Evolutionary conservation across 768 basidiomycete genomes (phyloP), one percentile per base, ranked within the genome.

Genomic region (Suillus fuscotomentosus): DNA sequence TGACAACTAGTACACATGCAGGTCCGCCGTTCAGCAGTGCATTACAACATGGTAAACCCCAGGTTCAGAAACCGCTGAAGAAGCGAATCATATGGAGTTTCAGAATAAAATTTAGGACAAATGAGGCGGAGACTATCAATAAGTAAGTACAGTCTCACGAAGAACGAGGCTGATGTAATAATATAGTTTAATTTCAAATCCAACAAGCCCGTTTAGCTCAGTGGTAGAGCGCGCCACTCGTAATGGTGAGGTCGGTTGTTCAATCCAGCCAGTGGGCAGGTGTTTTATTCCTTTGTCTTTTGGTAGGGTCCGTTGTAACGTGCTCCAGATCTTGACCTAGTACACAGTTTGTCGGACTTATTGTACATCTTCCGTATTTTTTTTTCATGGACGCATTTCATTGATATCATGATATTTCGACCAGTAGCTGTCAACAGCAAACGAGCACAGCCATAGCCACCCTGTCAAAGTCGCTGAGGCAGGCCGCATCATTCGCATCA

Each of bases 151-250:
- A 31, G 5, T 31, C 31, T 43, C 17, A 8, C 17, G 17, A 3
- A 15, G 8, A 51, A 9, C 4, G 0, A 5, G 5, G 27, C 4
- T 10, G 31, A 27, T 10, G 2, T 10, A 2, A 53, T 0, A 0
- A 1, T 17, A 15, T 27, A 51, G 9, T 51, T 9, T 17, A 0
- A 2, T 11, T 34, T 20, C 2, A 5, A 10, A 0, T 20, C 1
- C 6, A 0, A 13, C 3, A 41, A 41, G 82, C 81, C 81, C 80
- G 78, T 73, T 82, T 83, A 82, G 83, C 82, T 83, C 83, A 84
- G 83, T 82, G 81, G 83, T 82, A 84, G 83, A 83, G 82, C 82
- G 83, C 81, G 82, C 79, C 82, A 84, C 83, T 83, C 81, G 82
- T 84, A 83, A 75, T 76, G 75, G 69, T 75, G 72, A 76, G 75